Evolutionary conservation across 495 filamentous ascomycete genomes (phyloP), one percentile per base, ranked within the genome.

Genomic region (Terfezia claveryi): DNA sequence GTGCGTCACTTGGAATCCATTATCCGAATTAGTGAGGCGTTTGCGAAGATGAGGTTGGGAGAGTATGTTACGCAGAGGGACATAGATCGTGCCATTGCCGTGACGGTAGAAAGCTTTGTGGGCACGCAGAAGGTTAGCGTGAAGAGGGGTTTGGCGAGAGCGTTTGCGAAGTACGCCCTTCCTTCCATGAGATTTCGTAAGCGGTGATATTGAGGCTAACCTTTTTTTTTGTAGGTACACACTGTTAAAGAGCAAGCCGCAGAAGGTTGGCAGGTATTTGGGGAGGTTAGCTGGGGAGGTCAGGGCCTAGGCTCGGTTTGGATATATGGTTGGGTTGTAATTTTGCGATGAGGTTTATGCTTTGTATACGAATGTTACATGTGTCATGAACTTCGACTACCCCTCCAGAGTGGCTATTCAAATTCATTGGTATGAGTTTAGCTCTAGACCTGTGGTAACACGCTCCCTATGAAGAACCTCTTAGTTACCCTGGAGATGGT

Each of bases 1-100:
- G 91, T 99, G 64, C 86, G 92, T 71, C 92, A 99, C 69, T 72
- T 98, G 38, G 91, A 98, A 68, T 87, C 81, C 37, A 96, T 96
- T 83, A 95, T 98, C 66, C 87, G 91, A 44, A 79, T 98, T 3
- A 73, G 88, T 1, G 91, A 98, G 73, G 89, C 91, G 12, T 93
- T 96, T 69, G 91, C 91, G 20, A 94, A 94, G 64, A 98, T 98
- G 91, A 80, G 91, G 32, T 72, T 99, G 36, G 85, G 81, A 0
- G 92, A 99, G 60, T 95, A 92, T 70, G 93, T 87, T 67, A 81
- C 81, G 8, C 67, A 80, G 14, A 77, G 80, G 56, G 92, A 99
- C 65, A 93, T 99, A 57, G 92, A 99, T 69, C 82, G 91, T 54
- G 92, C 91, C 51, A 96, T 99, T 62, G 87, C 87, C 8, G 92